Conservation (phyloP, 2,329 filamentous ascomycete genomes). For the Fusarium mexicanum region DNA sequence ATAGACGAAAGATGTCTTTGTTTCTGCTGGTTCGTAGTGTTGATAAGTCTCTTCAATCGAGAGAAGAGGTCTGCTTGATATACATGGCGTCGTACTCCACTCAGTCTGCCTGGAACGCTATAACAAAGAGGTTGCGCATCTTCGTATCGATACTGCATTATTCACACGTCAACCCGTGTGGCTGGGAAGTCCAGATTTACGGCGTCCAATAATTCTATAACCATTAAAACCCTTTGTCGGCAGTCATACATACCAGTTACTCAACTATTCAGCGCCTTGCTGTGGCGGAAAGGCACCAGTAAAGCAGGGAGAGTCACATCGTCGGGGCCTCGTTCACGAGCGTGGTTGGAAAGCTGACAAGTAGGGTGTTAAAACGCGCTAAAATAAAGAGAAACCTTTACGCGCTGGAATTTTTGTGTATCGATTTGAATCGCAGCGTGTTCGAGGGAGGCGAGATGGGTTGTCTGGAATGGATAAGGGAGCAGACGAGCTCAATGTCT, state of each 20-base stretch:
- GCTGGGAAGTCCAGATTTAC: slow-evolving; percentile 8
- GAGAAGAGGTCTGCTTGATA: slow-evolving; percentile 28
- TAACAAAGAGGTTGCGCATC: not conserved
- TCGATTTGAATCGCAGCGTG: not conserved
- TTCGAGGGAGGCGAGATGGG: slow-evolving; percentile 19
- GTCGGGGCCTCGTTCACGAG: not conserved
- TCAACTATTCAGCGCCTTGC: not conserved
- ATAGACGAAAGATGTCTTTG: not conserved
- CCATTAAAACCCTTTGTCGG: not conserved
- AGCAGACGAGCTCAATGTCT: slow-evolving; percentile 28
- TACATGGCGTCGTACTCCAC: slow-evolving; percentile 5
- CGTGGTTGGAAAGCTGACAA: not conserved
- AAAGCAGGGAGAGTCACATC: slow-evolving; percentile 15
- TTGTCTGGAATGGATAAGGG: slow-evolving; percentile 31
- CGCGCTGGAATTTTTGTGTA: slow-evolving; percentile 1
- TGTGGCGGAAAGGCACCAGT: slow-evolving; percentile 2
- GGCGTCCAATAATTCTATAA: not conserved
- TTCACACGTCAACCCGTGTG: slow-evolving; percentile 21
- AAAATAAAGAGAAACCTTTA: not conserved
- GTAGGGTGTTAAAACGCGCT: not conserved
- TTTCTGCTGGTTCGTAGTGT: not conserved
- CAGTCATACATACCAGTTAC: slow-evolving; percentile 1
- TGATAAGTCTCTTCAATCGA: not conserved
- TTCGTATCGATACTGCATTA: slow-evolving; percentile 19
- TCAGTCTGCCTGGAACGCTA: slow-evolving; percentile 22